Conservation (phyloP, 305 asterid species). For the Caryopteris hybrid region DNA sequence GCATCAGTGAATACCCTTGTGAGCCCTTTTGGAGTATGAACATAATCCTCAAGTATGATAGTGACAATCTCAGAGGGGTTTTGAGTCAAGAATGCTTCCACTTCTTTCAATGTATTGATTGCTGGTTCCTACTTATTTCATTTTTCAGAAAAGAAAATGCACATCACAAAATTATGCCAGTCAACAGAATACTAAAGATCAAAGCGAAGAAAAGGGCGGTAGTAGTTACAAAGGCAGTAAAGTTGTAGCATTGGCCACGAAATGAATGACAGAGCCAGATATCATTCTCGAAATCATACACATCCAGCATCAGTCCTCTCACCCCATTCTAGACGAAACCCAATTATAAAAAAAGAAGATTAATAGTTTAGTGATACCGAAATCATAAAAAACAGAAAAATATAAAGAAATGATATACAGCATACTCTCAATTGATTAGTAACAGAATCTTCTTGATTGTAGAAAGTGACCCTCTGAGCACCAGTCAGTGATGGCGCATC, state of each 20-base stretch:
- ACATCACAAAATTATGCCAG: constrained; percentile 21
- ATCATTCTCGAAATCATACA: constrained; percentile 94
- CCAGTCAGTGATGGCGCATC: constrained; percentile 82
- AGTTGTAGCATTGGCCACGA: constrained; percentile 90
- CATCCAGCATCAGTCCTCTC: constrained; percentile 97
- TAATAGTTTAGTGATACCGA: neutral
- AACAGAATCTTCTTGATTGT: constrained; percentile 90
- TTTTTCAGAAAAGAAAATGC: constrained; percentile 2
- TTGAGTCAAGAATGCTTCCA: constrained; percentile 84
- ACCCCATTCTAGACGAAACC: constrained; percentile 79
- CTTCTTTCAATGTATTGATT: constrained; percentile 70
- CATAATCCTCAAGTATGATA: constrained; percentile 94
- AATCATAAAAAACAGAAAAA: neutral
- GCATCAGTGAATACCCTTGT: constrained; percentile 70
- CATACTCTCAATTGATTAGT: constrained; percentile 89
- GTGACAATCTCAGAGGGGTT: constrained; percentile 84
- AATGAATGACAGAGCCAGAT: constrained; percentile 98
- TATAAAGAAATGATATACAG: neutral
- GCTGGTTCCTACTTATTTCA: constrained; percentile 60
- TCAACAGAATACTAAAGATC: neutral
- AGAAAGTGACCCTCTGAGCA: constrained; percentile 78
- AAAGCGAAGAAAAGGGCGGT: constrained; percentile 11
- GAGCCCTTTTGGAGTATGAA: constrained; percentile 80
- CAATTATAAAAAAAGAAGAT: neutral
- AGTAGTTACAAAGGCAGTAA: constrained; percentile 83